A percentile compares a stretch with the other conserved stretches of the same genome.
These are phyloP conservation scores for Suillus americanus DNA, from an alignment of 768 basidiomycete species.

Conservation along the genomic window DNA sequence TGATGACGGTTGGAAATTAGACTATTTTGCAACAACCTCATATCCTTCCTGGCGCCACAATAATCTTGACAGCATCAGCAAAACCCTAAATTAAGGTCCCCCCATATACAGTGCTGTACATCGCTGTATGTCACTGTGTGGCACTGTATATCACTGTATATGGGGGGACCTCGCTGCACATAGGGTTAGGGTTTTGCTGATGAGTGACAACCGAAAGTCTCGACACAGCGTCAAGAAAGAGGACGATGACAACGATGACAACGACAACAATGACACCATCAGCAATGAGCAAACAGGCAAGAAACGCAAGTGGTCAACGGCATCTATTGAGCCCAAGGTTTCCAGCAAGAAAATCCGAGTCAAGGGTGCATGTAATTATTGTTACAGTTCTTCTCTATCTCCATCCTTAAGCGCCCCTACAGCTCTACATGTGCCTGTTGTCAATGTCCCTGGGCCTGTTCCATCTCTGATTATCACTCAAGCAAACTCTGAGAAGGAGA, in stretches of 20 bases:
- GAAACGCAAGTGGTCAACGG: neutral
- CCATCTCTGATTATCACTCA: no score
- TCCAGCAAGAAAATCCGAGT: neutral
- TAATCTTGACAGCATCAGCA: neutral
- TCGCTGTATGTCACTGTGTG: no score
- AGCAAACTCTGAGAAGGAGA: no score
- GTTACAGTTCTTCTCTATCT: neutral
- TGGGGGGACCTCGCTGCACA: no score
- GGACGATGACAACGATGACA: neutral
- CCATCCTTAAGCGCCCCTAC: neutral
- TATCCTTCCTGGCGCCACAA: neutral
- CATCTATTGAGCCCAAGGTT: neutral
- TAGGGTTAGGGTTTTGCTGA: no score
- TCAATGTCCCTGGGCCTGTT: neutral
- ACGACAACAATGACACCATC: neutral
- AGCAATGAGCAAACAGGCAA: neutral
- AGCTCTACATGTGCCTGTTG: neutral
- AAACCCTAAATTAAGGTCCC: no score
- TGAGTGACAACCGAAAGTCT: neutral
- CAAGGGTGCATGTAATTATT: neutral
- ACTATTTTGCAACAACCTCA: neutral
- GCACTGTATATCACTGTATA: no score
- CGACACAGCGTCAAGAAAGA: neutral
- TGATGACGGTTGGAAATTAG: constrained; percentile 3
- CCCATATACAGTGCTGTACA: no score